A percentile compares a stretch with the other conserved stretches of the same genome.
Evolutionary conservation across 768 basidiomycete species (phyloP).

Genomic region (Russula emetica): DNA sequence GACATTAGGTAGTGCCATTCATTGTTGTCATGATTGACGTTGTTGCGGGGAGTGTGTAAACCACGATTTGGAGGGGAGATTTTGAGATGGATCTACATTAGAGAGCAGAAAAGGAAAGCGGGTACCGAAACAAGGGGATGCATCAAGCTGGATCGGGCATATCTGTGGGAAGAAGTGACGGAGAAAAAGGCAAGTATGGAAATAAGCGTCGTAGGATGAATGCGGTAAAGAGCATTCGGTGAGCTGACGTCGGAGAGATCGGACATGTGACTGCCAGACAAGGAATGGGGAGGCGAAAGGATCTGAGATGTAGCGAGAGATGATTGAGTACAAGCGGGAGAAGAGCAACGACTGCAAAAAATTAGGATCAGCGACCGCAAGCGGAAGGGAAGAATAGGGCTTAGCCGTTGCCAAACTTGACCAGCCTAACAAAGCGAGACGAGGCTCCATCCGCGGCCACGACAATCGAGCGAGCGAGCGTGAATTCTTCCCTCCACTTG

Average conservation of each 20-base stretch:
- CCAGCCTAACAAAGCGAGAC: not conserved
- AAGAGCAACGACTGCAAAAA: conserved; percentile 4
- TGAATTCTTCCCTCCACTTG: not conserved
- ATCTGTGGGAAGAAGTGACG: conserved; percentile 15
- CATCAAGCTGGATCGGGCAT: conserved; percentile 23
- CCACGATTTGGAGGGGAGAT: not conserved
- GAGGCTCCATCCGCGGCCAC: conserved; percentile 17
- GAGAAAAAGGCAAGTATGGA: conserved; percentile 9
- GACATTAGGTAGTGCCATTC: conserved; percentile 31
- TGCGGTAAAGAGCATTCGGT: not conserved
- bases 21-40: conserved; percentile 2
- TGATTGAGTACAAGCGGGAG: conserved; percentile 1
- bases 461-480: conserved; percentile 12
- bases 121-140: not conserved
- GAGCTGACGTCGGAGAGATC: conserved; percentile 26
- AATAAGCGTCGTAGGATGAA: conserved; percentile 21
- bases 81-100: conserved; percentile 4
- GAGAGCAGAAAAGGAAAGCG: not conserved
- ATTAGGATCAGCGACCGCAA: conserved; percentile 19
- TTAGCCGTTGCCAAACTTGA: conserved; percentile 17
- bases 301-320: conserved; percentile 15
- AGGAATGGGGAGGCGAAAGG: not conserved
- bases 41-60: conserved; percentile 5
- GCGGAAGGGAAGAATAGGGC: conserved; percentile 3
- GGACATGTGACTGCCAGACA: conserved; percentile 19